A percentile compares a stretch with the other conserved stretches of the same genome.
phyloP scores from a whole-genome alignment of 345 rosid genomes.

The Eucalyptus regnans region DNA sequence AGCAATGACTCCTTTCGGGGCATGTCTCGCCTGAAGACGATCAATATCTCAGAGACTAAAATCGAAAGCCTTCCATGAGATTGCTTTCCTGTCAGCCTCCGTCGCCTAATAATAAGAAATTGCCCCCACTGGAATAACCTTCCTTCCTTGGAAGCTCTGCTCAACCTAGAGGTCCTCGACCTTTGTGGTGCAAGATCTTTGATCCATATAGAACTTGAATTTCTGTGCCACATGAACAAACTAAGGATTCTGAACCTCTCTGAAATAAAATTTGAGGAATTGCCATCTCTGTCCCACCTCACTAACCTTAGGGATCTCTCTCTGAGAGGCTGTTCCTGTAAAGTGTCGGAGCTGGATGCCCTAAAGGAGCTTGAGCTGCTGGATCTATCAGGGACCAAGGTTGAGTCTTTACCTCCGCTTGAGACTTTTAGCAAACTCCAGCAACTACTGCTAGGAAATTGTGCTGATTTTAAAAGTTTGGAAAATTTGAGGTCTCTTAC shows the following conservation, averaged over 20 bases:
- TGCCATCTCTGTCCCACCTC: not conserved
- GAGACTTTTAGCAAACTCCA: not conserved
- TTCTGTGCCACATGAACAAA: not conserved
- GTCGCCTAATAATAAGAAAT: not conserved
- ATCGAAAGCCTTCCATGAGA: not conserved
- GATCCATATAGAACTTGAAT: not conserved
- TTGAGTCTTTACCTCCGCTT: not conserved
- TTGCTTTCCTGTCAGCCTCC: not conserved
- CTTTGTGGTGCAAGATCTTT: not conserved
- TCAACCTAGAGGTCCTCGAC: not conserved
- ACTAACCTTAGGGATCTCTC: not conserved
- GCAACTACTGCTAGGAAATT: not conserved
- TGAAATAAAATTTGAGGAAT: not conserved
- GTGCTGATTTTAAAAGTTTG: not conserved
- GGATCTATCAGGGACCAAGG: not conserved
- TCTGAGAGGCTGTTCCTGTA: not conserved
- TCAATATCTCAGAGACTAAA: not conserved
- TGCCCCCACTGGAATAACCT: not conserved
- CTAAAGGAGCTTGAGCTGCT: not conserved
- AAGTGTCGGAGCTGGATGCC: not conserved
- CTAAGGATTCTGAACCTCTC: constrained; percentile 3
- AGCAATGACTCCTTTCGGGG: not conserved
- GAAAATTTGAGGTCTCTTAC: not conserved
- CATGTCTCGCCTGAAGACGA: not conserved
- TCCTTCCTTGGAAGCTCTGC: not conserved